Evolutionary conservation across 2,329 filamentous ascomycete genomes (phyloP).

Genomic region (Cladosporium sphaerospermum): DNA sequence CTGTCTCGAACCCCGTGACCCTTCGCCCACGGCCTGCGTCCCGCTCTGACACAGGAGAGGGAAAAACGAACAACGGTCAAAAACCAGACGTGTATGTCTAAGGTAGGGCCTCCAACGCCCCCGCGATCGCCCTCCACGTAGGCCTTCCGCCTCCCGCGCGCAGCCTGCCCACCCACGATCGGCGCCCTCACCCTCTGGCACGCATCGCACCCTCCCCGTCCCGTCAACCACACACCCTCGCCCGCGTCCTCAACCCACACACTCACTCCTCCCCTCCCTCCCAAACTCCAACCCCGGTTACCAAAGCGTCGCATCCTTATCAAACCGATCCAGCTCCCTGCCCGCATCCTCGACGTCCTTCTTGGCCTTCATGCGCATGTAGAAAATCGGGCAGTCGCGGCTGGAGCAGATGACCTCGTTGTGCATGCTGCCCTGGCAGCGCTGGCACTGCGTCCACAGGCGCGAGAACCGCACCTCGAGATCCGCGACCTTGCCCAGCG

Average conservation of each 20-base stretch:
- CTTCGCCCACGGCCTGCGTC: background rate
- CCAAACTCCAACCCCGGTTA: conserved; percentile 25
- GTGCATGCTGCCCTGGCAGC: conserved; percentile 96
- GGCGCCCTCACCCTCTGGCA: background rate
- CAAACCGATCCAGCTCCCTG: conserved; percentile 84
- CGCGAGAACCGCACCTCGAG: conserved; percentile 87
- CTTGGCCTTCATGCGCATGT: conserved; percentile 99
- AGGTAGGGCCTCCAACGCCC: background rate
- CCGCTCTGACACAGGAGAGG: conserved; percentile 8
- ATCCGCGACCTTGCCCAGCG: conserved; percentile 79
- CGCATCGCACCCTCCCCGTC: too few relatives aligned
- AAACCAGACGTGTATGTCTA: background rate
- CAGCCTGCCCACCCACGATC: background rate
- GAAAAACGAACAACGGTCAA: background rate
- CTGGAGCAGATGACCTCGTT: conserved; percentile 96
- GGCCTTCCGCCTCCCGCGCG: background rate
- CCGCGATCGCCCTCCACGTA: conserved; percentile 6
- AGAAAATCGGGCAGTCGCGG: conserved; percentile 97
- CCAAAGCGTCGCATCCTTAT: conserved; percentile 72
- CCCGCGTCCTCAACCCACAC: background rate
- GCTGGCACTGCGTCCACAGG: conserved; percentile 96
- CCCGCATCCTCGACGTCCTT: conserved; percentile 96
- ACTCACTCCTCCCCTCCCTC: background rate
- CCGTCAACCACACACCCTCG: too few relatives aligned
- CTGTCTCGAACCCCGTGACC: conserved; percentile 1